Percentiles rank a stretch among this genome's conserved stretches.
Conservation (phyloP, 805 yeast species). For the Lipomyces orientalis region DNA sequence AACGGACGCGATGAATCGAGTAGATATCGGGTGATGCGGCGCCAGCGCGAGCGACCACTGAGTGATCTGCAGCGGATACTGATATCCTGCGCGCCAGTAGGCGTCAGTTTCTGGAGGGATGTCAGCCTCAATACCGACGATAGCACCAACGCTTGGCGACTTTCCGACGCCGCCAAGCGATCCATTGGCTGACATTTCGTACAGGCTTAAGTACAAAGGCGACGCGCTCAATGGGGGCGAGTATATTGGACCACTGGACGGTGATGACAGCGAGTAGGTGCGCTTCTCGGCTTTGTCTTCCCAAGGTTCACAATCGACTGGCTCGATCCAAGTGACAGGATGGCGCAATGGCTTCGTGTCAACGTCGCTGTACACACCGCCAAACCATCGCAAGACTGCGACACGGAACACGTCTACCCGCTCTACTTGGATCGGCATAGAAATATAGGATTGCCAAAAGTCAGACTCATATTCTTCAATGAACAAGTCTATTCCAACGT, state of each 20-base stretch:
- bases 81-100: conserved; percentile 9
- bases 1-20: conserved; percentile 7
- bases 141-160: not conserved
- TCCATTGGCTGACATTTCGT: not conserved
- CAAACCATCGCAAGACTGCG: conserved; percentile 13
- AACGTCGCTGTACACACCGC: conserved; percentile 12
- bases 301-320: conserved; percentile 3
- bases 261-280: conserved; percentile 4
- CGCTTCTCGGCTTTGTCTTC: not conserved
- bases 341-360: conserved; percentile 12
- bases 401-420: conserved; percentile 8
- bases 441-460: not conserved
- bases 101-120: not conserved
- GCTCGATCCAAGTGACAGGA: conserved; percentile 14
- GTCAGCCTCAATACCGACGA: conserved; percentile 12
- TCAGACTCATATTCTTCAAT: not conserved
- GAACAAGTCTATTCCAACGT: not conserved
- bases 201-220: conserved; percentile 5
- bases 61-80: conserved; percentile 10
- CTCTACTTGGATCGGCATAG: conserved; percentile 11
- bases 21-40: conserved; percentile 12
- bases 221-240: conserved; percentile 2
- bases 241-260: not conserved
- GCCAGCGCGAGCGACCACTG: conserved; percentile 7
- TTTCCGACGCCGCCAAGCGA: not conserved